Conservation (phyloP, 1,284 basidiomycete species). For the Ganoderma resinaceum region DNA sequence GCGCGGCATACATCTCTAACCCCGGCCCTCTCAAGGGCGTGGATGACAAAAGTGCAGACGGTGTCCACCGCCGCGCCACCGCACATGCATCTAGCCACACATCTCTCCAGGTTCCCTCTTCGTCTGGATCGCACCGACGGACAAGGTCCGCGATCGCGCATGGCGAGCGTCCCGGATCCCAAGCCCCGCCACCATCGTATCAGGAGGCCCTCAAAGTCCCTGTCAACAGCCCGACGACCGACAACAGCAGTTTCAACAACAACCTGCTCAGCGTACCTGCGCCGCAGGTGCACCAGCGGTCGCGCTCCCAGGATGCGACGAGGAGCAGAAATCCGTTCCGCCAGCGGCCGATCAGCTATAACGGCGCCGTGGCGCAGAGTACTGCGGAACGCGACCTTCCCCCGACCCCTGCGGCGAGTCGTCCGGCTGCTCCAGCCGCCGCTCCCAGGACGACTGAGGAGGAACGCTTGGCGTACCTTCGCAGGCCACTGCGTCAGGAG, state of each 20-base stretch:
- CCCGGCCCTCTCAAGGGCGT: slow-evolving; percentile 9
- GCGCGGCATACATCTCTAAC: slow-evolving; percentile 16
- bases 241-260: slow-evolving; percentile 1
- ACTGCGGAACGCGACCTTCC: neutral
- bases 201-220: slow-evolving; percentile 25
- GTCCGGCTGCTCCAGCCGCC: neutral
- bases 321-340: slow-evolving; percentile 12
- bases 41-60: slow-evolving; percentile 14
- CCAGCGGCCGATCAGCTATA: neutral
- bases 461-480: slow-evolving; percentile 26
- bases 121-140: slow-evolving; percentile 23
- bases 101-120: slow-evolving; percentile 14
- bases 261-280: slow-evolving; percentile 7
- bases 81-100: slow-evolving; percentile 9
- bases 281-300: slow-evolving; percentile 6
- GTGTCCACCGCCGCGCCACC: slow-evolving; percentile 25
- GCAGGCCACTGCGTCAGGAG: slow-evolving; percentile 37
- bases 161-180: slow-evolving; percentile 5
- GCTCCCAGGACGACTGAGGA: neutral
- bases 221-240: neutral
- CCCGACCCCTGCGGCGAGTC: neutral
- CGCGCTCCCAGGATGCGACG: slow-evolving; percentile 17
- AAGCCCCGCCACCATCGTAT: slow-evolving; percentile 32
- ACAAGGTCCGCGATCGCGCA: slow-evolving; percentile 30
- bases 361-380: neutral